Evolutionary conservation across 1,284 basidiomycete genomes (phyloP).

Genomic region (Papiliotrema terrestris): DNA sequence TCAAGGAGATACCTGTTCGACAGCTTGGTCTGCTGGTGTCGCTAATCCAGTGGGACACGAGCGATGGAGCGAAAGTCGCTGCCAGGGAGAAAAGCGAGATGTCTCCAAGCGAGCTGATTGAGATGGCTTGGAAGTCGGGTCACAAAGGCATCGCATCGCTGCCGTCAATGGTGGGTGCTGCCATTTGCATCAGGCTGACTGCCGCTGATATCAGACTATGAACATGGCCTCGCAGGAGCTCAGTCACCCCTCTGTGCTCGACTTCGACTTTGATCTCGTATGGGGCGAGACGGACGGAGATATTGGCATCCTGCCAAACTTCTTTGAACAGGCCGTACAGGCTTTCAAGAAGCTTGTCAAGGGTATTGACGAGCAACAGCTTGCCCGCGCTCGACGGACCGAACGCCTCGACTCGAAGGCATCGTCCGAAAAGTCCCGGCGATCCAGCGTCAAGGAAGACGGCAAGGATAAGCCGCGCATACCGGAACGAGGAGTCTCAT

Average conservation of each 20-base stretch:
- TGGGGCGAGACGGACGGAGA: constrained; percentile 44
- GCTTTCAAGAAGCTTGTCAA: constrained; percentile 34
- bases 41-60: constrained; percentile 33
- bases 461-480: background rate
- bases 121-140: constrained; percentile 19
- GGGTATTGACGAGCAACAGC: constrained; percentile 36
- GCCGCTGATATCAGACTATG: constrained; percentile 22
- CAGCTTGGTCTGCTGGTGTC: constrained; percentile 30
- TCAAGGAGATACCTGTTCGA: constrained; percentile 19
- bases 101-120: constrained; percentile 26
- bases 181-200: background rate
- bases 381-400: constrained; percentile 27
- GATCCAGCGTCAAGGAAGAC: background rate
- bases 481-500: background rate
- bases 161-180: constrained; percentile 33
- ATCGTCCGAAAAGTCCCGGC: background rate
- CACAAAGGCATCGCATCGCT: constrained; percentile 32
- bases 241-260: constrained; percentile 19
- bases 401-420: constrained; percentile 14
- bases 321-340: constrained; percentile 34
- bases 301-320: constrained; percentile 38
- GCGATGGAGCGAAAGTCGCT: constrained; percentile 24
- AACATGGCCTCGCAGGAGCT: constrained; percentile 40
- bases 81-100: constrained; percentile 21
- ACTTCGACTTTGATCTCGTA: constrained; percentile 40